Conservation (phyloP, 352 stramenopile genomes). For the Globisporangium alternatum region DNA sequence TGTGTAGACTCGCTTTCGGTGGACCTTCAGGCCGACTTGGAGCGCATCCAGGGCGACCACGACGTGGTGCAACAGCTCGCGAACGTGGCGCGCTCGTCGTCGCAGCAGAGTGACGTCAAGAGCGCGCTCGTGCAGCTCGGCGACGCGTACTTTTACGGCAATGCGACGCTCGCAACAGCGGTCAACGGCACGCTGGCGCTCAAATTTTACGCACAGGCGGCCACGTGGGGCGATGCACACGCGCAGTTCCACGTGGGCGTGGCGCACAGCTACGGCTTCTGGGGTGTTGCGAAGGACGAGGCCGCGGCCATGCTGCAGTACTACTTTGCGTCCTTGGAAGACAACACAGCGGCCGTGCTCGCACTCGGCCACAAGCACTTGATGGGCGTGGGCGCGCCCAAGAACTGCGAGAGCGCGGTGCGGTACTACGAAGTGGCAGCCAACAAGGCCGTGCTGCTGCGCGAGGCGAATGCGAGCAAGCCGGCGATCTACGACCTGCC, state of each 20-base stretch:
- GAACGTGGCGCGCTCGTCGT: constrained; percentile 34
- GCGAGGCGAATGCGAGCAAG: constrained; percentile 50
- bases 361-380: constrained; percentile 79
- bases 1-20: background rate
- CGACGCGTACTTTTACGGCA: constrained; percentile 79
- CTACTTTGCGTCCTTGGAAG: constrained; percentile 81
- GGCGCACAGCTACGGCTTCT: constrained; percentile 80
- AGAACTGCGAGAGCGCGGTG: constrained; percentile 81
- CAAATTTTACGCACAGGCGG: constrained; percentile 61
- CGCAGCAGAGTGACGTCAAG: constrained; percentile 27
- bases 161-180: constrained; percentile 48
- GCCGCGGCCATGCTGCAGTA: constrained; percentile 71
- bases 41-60: constrained; percentile 30
- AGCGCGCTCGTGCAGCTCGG: constrained; percentile 66
- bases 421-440: constrained; percentile 89
- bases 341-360: constrained; percentile 63
- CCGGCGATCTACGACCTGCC: constrained; percentile 72
- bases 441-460: constrained; percentile 67
- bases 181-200: constrained; percentile 76
- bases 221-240: constrained; percentile 47
- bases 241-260: constrained; percentile 86
- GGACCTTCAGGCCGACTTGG: constrained; percentile 20
- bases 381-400: constrained; percentile 64
- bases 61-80: constrained; percentile 36
- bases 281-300: constrained; percentile 63